phyloP scores from a whole-genome alignment of 805 yeast species.

The Lipomyces chichibuensis region DNA sequence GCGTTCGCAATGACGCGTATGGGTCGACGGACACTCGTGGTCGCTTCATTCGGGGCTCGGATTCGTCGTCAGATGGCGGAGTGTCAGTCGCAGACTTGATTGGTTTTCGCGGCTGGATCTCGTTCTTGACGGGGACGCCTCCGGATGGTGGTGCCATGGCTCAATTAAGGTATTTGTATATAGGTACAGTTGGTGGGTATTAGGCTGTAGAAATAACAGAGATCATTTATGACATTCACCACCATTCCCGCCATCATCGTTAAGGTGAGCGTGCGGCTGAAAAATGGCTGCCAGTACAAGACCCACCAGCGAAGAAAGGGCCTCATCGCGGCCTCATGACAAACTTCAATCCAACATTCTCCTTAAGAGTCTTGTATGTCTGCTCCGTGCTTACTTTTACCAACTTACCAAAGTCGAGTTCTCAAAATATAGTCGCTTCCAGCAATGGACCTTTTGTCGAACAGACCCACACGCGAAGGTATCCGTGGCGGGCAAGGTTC shows the following conservation, averaged over 20 bases:
- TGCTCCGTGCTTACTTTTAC: no score
- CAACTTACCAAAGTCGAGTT: background rate
- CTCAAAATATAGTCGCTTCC: background rate
- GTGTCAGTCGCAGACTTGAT: background rate
- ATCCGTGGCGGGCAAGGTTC: slow-evolving; percentile 36
- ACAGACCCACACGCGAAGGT: slow-evolving; percentile 29
- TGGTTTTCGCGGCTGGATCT: slow-evolving; percentile 7
- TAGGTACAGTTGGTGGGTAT: background rate
- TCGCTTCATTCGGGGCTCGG: background rate
- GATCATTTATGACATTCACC: background rate
- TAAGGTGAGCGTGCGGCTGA: background rate
- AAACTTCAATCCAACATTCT: no score
- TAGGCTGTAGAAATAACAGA: background rate
- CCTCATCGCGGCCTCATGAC: no score
- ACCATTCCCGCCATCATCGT: no score
- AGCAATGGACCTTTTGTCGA: slow-evolving; percentile 28
- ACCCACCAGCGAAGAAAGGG: background rate
- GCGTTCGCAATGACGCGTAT: slow-evolving; percentile 17
- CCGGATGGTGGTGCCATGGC: slow-evolving; percentile 20
- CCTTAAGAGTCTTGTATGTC: no score
- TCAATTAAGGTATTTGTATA: background rate
- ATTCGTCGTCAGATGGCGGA: background rate
- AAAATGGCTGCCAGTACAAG: background rate
- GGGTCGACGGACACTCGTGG: slow-evolving; percentile 19
- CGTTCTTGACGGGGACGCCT: slow-evolving; percentile 22